A percentile compares a stretch with the other conserved stretches of the same genome.
Evolutionary conservation across 257 asterid genomes (phyloP).

Genomic region (Penstemon barbatus): DNA sequence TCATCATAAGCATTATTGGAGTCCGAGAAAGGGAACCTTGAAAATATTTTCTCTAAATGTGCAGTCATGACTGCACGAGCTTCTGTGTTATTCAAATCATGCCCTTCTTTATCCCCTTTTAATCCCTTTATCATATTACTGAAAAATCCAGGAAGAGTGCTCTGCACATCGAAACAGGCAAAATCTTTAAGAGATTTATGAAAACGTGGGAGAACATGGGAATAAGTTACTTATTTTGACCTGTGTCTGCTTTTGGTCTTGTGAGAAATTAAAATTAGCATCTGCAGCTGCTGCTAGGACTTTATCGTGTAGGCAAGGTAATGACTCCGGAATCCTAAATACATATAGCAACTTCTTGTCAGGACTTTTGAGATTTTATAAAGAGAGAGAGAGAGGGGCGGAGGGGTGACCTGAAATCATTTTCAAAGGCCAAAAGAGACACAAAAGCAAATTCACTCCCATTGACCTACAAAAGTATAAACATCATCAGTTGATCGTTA

Average conservation of each 20-base stretch:
- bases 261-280: constrained; percentile 48
- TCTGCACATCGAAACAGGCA: constrained; percentile 43
- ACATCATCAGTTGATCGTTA: constrained; percentile 26
- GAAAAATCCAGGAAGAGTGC: constrained; percentile 57
- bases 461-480: constrained; percentile 53
- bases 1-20: constrained; percentile 37
- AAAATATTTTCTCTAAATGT: constrained; percentile 74
- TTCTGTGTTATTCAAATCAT: constrained; percentile 41
- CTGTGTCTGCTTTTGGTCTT: constrained; percentile 61
- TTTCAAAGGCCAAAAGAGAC: constrained; percentile 72
- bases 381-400: not conserved
- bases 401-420: constrained; percentile 64
- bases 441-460: constrained; percentile 78
- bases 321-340: constrained; percentile 52
- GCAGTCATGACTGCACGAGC: constrained; percentile 50
- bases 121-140: constrained; percentile 78
- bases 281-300: constrained; percentile 65
- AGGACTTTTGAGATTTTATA: constrained; percentile 3
- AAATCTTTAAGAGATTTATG: constrained; percentile 25
- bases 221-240: constrained; percentile 26
- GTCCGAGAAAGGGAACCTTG: constrained; percentile 88
- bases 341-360: constrained; percentile 32
- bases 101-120: constrained; percentile 63
- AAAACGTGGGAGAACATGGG: constrained; percentile 19
- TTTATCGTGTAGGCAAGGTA: constrained; percentile 78